These are phyloP conservation scores for Talaromyces trachyspermus DNA, from an alignment of 495 filamentous ascomycete genomes.

Conservation along the genomic window DNA sequence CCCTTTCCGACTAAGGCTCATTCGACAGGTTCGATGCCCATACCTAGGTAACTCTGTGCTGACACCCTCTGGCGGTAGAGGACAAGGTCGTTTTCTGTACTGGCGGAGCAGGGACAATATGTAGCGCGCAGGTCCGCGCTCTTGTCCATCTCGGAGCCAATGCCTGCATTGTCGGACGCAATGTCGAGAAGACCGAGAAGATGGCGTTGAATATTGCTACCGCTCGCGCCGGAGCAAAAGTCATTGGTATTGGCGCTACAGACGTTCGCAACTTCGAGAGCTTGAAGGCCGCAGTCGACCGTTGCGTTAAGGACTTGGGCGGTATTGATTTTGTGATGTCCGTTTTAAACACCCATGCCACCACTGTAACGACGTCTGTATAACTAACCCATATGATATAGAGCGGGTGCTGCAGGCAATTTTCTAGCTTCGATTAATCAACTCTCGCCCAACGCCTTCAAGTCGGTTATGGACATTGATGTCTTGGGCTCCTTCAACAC, in stretches of 20 bases:
- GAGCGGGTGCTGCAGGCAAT: conserved; percentile 92
- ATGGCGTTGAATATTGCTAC: conserved; percentile 76
- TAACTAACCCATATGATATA: too few species aligned
- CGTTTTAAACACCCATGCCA: too few species aligned
- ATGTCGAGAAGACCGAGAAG: conserved; percentile 76
- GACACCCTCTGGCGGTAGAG: conserved; percentile 33
- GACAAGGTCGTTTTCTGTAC: conserved; percentile 94
- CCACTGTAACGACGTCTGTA: too few species aligned
- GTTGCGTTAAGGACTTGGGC: conserved; percentile 74
- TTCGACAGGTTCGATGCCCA: neutral
- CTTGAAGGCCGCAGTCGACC: conserved; percentile 65
- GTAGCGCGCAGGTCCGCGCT: conserved; percentile 85
- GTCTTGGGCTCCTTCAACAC: conserved; percentile 90
- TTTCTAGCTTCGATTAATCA: conserved; percentile 84
- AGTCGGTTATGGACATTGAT: conserved; percentile 93
- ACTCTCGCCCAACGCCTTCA: conserved; percentile 83
- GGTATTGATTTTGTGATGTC: conserved; percentile 92
- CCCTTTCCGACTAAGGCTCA: too few species aligned
- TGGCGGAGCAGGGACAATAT: conserved; percentile 88
- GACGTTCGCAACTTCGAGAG: conserved; percentile 72
- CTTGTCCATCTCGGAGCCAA: conserved; percentile 87
- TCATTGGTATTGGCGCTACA: conserved; percentile 74
- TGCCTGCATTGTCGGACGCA: conserved; percentile 88
- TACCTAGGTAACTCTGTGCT: neutral
- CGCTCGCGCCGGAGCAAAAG: conserved; percentile 66